A percentile compares a stretch with the other conserved stretches of the same genome.
These are phyloP conservation scores for Saccharum officinarum DNA, from an alignment of 176 grass and related monocot species.

Conservation along the genomic window DNA sequence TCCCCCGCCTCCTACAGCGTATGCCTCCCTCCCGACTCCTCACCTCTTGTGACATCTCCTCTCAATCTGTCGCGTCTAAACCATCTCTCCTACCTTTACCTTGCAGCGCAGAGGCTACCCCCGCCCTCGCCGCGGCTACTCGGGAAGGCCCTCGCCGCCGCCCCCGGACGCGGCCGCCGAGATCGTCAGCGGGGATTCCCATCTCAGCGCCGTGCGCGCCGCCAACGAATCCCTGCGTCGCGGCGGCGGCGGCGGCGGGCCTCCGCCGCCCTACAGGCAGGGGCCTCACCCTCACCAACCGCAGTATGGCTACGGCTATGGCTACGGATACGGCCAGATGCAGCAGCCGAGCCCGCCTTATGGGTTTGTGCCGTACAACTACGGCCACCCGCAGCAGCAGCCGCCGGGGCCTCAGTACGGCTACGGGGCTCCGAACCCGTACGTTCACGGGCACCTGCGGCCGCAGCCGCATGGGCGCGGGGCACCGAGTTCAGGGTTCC, in stretches of 20 bases:
- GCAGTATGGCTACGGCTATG: conserved; percentile 24
- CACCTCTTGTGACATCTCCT: not conserved
- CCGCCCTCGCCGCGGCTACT: conserved; percentile 24
- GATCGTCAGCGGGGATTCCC: conserved; percentile 47
- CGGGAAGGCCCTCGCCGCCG: conserved; percentile 24
- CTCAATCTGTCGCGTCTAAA: conserved; percentile 23
- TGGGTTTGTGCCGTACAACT: conserved; percentile 44
- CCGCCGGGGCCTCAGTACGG: conserved; percentile 31
- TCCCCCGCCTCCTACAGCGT: conserved; percentile 38
- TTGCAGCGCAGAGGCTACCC: conserved; percentile 48
- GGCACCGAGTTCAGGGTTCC: conserved; percentile 21
- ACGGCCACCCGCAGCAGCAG: conserved; percentile 36
- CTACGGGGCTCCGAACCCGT: conserved; percentile 31
- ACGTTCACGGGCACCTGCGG: conserved; percentile 17
- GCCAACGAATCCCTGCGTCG: conserved; percentile 44
- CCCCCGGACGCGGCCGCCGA: conserved; percentile 3
- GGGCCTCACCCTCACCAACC: not conserved
- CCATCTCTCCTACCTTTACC: not conserved
- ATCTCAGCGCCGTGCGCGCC: conserved; percentile 29
- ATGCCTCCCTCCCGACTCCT: not conserved
- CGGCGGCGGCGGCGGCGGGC: conserved; percentile 4
- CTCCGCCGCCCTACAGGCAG: conserved; percentile 32
- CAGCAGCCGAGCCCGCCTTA: conserved; percentile 14
- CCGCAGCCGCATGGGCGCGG: conserved; percentile 26
- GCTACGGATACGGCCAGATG: conserved; percentile 18